A percentile compares a stretch with the other conserved stretches of the same genome.
phyloP scores from a whole-genome alignment of 805 yeast genomes.

The Yamadazyma endophytica region DNA sequence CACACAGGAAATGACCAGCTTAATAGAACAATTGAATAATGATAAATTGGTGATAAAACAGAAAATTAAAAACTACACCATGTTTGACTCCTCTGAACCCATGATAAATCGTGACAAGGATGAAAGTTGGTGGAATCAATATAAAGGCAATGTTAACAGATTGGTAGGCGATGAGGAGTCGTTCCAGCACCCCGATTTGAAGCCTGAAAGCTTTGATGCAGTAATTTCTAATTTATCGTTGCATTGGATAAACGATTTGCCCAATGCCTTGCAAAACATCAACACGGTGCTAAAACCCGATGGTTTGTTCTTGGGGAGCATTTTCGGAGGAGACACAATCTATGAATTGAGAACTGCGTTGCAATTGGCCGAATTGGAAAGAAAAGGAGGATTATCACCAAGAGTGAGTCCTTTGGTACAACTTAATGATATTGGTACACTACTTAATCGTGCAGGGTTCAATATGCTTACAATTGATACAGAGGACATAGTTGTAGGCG shows the following conservation, averaged over 20 bases:
- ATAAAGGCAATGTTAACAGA: constrained; percentile 45
- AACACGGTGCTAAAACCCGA: constrained; percentile 66
- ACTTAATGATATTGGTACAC: constrained; percentile 68
- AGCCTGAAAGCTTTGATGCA: constrained; percentile 53
- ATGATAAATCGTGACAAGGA: constrained; percentile 51
- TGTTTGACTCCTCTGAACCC: constrained; percentile 61
- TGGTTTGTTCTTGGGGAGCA: constrained; percentile 75
- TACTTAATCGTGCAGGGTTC: constrained; percentile 73
- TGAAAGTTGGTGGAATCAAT: constrained; percentile 34
- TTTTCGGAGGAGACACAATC: constrained; percentile 83
- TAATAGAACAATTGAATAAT: constrained; percentile 39
- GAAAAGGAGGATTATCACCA: constrained; percentile 76
- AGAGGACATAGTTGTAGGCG: constrained; percentile 73
- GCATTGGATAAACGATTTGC: constrained; percentile 89
- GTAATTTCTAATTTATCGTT: constrained; percentile 68
- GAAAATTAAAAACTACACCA: constrained; percentile 50
- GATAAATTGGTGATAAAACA: constrained; percentile 51
- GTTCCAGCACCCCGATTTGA: constrained; percentile 40
- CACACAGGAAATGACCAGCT: constrained; percentile 34
- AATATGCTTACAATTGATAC: constrained; percentile 79
- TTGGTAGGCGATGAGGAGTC: constrained; percentile 66
- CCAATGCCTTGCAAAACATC: constrained; percentile 53
- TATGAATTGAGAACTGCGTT: constrained; percentile 76
- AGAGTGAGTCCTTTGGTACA: constrained; percentile 78
- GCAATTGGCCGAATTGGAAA: constrained; percentile 78